phyloP scores from a whole-genome alignment of 768 basidiomycete species.

The Calocera viscosa region DNA sequence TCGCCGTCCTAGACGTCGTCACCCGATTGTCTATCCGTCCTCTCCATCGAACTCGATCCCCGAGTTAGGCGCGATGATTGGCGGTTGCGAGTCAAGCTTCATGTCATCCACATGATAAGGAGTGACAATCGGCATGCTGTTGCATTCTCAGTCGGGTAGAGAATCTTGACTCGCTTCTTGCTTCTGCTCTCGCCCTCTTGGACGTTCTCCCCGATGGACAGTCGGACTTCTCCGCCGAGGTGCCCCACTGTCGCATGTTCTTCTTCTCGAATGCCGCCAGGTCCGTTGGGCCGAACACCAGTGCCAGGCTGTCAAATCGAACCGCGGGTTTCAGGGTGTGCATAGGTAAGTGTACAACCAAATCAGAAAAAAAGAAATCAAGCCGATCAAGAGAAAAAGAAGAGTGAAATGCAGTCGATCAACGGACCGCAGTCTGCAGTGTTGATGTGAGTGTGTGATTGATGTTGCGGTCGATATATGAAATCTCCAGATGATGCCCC shows the following conservation, averaged over 20 bases:
- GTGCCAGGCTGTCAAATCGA: slow-evolving; percentile 37
- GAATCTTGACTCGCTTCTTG: not conserved
- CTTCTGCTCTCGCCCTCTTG: not conserved
- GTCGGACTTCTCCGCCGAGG: not conserved
- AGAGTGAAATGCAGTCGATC: too few species aligned
- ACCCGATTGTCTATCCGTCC: too few species aligned
- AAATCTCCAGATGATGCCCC: too few species aligned
- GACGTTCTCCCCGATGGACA: not conserved
- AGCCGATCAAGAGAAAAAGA: too few species aligned
- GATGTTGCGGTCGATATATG: too few species aligned
- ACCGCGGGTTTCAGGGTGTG: too few species aligned
- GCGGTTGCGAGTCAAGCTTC: not conserved
- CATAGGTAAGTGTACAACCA: too few species aligned
- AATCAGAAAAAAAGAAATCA: too few species aligned
- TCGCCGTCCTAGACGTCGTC: not conserved
- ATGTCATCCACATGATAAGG: not conserved
- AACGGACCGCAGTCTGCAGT: too few species aligned
- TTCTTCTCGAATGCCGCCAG: slow-evolving; percentile 41
- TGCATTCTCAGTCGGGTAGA: not conserved
- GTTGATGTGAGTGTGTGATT: too few species aligned
- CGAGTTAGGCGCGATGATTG: not conserved
- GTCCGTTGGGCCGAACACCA: slow-evolving; percentile 62
- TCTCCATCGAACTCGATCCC: not conserved
- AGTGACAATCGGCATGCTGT: not conserved
- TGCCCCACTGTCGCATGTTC: slow-evolving; percentile 31